Evolutionary conservation across 306 rosid species (phyloP), one percentile per base, ranked within the genome.

Genomic region (Fagus crenata): DNA sequence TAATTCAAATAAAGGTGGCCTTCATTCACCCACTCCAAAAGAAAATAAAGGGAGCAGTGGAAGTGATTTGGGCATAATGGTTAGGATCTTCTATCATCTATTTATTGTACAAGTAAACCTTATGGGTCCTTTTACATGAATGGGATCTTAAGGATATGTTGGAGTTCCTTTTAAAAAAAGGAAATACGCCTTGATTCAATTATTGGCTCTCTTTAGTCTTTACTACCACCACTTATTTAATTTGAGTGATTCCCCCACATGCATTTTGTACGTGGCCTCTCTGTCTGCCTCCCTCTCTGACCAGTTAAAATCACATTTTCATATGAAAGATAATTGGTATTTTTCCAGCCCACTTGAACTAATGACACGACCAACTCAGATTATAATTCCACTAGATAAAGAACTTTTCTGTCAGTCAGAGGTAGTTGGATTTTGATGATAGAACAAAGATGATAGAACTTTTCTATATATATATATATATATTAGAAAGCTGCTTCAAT

Each of bases 81-180:
- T 77, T 77, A 54, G 87, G 83, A 88, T 88, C 87, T 88, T 86
- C 90, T 56, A 82, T 75, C 77, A 71, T 63, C 81, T 81, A 72
- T 70, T n/a, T 77, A 58, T 65, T 72, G 43, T 54, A 59, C 63
- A 55, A 67, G 79, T 69, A 51, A 32, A 32, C 83, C 74, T 71
- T 55, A 74, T 60, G 18, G 17, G 7, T n/a, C 46, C 43, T 54
- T 49, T 71, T 79, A 6, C 39, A 72, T 49, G 71, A 77, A 72
- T 18, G 80, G 81, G 87, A 88, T 84, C 85, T 74, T 67, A 12
- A 72, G 89, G 87, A 86, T 84, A 88, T 88, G 85, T 88, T 80
- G 78, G 63, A 64, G 61, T 81, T 82, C 65, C 79, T 68, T 69
- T 59, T 5, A 5, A 58, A 56, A 22, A 31, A 18, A 37, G 40